Conservation (phyloP, 345 rosid species). For the Leavenworthia alabamica region DNA sequence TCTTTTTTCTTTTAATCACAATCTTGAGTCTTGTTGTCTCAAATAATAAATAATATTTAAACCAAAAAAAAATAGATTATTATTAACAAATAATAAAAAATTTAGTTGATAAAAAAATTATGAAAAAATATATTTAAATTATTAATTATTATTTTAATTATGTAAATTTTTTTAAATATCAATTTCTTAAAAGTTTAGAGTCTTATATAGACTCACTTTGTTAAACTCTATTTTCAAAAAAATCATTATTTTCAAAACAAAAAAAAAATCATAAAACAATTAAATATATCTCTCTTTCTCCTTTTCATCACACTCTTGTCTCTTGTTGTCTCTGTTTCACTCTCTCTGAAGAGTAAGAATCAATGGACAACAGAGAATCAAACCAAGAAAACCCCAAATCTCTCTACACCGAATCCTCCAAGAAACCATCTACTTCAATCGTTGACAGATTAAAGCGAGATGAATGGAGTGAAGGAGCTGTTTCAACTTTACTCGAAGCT, state of each 20-base stretch:
- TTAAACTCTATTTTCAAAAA: too few relatives aligned
- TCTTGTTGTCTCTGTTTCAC: neutral
- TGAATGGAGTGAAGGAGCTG: slow-evolving; percentile 99
- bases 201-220: too few relatives aligned
- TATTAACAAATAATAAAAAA: too few relatives aligned
- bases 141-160: too few relatives aligned
- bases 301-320: slow-evolving; percentile 2
- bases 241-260: too few relatives aligned
- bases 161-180: too few relatives aligned
- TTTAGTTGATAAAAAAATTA: too few relatives aligned
- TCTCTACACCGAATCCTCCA: neutral
- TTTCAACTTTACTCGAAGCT: slow-evolving; percentile 81
- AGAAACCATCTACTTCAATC: slow-evolving; percentile 28
- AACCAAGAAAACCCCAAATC: slow-evolving; percentile 31
- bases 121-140: too few relatives aligned
- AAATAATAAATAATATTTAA: too few relatives aligned
- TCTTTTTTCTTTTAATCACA: slow-evolving; percentile 10
- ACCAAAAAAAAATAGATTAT: too few relatives aligned
- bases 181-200: too few relatives aligned
- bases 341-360: slow-evolving; percentile 33
- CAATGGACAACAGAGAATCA: slow-evolving; percentile 55
- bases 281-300: slow-evolving; percentile 14
- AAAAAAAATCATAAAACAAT: too few relatives aligned
- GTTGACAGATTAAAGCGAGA: slow-evolving; percentile 74
- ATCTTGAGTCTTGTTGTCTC: slow-evolving; percentile 2